Evolutionary conservation across 208 protist species (phyloP).

Genomic region (Spongospora subterranea): DNA sequence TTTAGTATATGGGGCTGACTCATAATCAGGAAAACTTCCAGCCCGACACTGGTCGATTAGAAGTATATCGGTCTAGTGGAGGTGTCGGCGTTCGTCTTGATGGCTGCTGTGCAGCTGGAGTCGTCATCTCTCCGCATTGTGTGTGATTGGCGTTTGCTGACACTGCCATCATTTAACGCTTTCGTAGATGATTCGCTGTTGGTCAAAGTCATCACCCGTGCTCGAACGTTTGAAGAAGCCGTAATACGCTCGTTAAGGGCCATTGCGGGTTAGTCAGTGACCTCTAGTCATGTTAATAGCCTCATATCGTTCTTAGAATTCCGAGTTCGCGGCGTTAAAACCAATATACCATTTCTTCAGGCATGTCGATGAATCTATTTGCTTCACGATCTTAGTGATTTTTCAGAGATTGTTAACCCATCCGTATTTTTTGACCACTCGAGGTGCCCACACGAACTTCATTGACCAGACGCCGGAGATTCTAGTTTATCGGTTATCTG

Average conservation of each 20-base stretch:
- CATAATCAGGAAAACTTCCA: slow-evolving; percentile 68
- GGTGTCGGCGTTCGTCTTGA: slow-evolving; percentile 20
- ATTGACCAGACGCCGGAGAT: slow-evolving; percentile 74
- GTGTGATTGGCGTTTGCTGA: background rate
- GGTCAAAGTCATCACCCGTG: slow-evolving; percentile 68
- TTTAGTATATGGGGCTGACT: background rate
- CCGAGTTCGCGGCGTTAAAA: slow-evolving; percentile 73
- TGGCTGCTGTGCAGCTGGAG: slow-evolving; percentile 60
- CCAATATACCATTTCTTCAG: slow-evolving; percentile 80
- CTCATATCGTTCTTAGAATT: slow-evolving; percentile 30
- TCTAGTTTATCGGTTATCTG: slow-evolving; percentile 62
- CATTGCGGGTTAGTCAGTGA: slow-evolving; percentile 11
- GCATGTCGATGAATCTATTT: no score
- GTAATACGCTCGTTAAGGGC: slow-evolving; percentile 30
- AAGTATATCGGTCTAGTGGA: slow-evolving; percentile 48
- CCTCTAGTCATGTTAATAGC: background rate
- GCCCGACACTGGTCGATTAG: slow-evolving; percentile 71
- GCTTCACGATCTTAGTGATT: no score
- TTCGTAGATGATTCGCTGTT: slow-evolving; percentile 74
- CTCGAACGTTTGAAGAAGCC: slow-evolving; percentile 51
- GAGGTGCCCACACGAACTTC: slow-evolving; percentile 72
- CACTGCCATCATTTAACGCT: background rate
- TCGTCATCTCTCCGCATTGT: slow-evolving; percentile 75
- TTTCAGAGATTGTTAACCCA: slow-evolving; percentile 71
- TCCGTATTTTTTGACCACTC: slow-evolving; percentile 69